phyloP scores from a whole-genome alignment of 2,329 filamentous ascomycete species.

The Paecilomyces dactylethromorphus region DNA sequence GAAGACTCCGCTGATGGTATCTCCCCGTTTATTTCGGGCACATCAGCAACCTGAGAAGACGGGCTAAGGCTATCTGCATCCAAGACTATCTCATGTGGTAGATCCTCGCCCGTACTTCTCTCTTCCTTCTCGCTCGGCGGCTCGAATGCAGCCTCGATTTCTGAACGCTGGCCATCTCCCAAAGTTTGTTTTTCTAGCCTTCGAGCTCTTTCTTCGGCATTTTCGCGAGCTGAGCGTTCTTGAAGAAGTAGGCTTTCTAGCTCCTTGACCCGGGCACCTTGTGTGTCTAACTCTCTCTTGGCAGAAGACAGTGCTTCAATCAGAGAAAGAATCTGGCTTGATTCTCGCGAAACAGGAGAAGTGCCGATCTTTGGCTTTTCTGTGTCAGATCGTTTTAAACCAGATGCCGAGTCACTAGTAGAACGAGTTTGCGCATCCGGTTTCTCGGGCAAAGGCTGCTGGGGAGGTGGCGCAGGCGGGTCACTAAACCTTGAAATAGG shows the following conservation, averaged over 20 bases:
- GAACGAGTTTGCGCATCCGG: conserved; percentile 57
- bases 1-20: conserved; percentile 20
- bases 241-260: conserved; percentile 71
- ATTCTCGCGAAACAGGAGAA: conserved; percentile 47
- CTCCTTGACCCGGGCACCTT: conserved; percentile 70
- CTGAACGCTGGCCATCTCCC: conserved; percentile 29
- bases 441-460: conserved; percentile 89
- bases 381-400: conserved; percentile 68
- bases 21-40: conserved; percentile 26
- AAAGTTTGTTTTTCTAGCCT: conserved; percentile 58
- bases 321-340: conserved; percentile 72
- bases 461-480: conserved; percentile 85
- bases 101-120: conserved; percentile 5
- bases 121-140: conserved; percentile 24
- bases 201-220: conserved; percentile 75
- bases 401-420: conserved; percentile 39
- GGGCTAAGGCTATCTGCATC: conserved; percentile 1
- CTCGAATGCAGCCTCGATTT: conserved; percentile 44
- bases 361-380: conserved; percentile 59
- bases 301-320: conserved; percentile 78
- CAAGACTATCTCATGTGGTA: conserved; percentile 6
- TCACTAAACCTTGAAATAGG: conserved; percentile 82
- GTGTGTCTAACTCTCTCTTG: conserved; percentile 80
- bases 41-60: conserved; percentile 5
- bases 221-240: conserved; percentile 74